phyloP scores from a whole-genome alignment of 1,139 yeast species.

The Arxiozyma slooffiae region DNA sequence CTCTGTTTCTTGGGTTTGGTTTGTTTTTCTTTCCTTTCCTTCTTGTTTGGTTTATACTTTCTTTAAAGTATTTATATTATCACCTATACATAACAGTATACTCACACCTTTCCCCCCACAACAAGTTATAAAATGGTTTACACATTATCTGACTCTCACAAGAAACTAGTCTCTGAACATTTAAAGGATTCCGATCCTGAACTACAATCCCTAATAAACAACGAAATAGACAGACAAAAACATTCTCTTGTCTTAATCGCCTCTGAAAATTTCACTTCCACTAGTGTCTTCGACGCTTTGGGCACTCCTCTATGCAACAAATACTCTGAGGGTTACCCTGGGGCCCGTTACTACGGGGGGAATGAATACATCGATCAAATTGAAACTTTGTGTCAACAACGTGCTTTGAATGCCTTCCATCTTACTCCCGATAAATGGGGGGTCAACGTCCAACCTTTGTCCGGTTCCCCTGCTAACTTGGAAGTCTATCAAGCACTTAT shows the following conservation, averaged over 20 bases:
- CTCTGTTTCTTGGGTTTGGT: too few relatives aligned
- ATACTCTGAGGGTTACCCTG: conserved; percentile 82
- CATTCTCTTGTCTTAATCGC: conserved; percentile 92
- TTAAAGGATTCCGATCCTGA: conserved; percentile 73
- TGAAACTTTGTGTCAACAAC: conserved; percentile 81
- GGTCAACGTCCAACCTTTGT: conserved; percentile 89
- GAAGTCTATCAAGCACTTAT: conserved; percentile 91
- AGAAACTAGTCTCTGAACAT: conserved; percentile 57
- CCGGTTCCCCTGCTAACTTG: conserved; percentile 96
- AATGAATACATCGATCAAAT: conserved; percentile 91
- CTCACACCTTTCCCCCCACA: too few relatives aligned
- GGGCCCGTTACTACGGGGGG: conserved; percentile 84
- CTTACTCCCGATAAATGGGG: conserved; percentile 87
- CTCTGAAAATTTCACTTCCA: conserved; percentile 93
- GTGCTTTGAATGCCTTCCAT: conserved; percentile 84
- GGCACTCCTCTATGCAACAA: conserved; percentile 96
- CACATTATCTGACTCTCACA: conserved; percentile 49
- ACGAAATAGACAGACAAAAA: conserved; percentile 87
- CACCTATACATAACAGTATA: too few relatives aligned
- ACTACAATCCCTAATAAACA: conserved; percentile 70
- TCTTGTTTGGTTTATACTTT: too few relatives aligned
- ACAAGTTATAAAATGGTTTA: conserved; percentile 6
- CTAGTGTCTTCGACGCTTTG: conserved; percentile 90
- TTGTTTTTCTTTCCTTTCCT: too few relatives aligned
- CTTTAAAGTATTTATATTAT: too few relatives aligned